These are phyloP conservation scores for Trametes coccinea DNA, from an alignment of 768 basidiomycete species.

Conservation along the genomic window DNA sequence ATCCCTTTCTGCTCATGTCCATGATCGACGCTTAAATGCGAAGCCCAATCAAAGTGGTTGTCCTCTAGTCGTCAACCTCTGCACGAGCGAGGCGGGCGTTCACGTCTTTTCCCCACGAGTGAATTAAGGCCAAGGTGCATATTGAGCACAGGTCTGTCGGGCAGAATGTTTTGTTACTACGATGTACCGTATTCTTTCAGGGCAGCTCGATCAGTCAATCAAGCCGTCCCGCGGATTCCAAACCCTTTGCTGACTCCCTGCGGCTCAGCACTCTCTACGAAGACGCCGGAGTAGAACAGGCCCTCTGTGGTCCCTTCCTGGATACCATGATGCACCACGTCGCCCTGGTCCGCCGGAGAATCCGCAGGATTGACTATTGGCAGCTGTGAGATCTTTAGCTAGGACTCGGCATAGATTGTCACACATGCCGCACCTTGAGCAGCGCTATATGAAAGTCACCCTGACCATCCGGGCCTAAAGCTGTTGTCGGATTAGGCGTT, in stretches of 20 bases:
- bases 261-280: constrained; percentile 44
- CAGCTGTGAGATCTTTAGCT: constrained; percentile 37
- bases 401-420: background rate
- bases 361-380: constrained; percentile 52
- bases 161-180: too few species aligned
- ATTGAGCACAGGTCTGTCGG: too few species aligned
- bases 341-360: constrained; percentile 45
- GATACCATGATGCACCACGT: constrained; percentile 59
- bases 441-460: constrained; percentile 66
- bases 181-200: too few species aligned
- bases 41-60: too few species aligned
- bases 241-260: constrained; percentile 40
- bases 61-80: too few species aligned
- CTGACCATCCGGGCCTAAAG: constrained; percentile 44
- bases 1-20: too few species aligned
- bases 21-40: too few species aligned
- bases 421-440: constrained; percentile 47
- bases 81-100: too few species aligned
- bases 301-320: constrained; percentile 60
- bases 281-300: constrained; percentile 57
- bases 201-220: background rate
- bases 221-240: background rate
- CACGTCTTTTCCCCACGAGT: too few species aligned
- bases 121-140: too few species aligned
- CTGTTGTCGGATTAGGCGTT: constrained; percentile 42